A percentile compares a stretch with the other conserved stretches of the same genome.
These are phyloP conservation scores for Dactylellina drechsleri DNA, from an alignment of 2,329 filamentous ascomycete species.

Conservation along the genomic window DNA sequence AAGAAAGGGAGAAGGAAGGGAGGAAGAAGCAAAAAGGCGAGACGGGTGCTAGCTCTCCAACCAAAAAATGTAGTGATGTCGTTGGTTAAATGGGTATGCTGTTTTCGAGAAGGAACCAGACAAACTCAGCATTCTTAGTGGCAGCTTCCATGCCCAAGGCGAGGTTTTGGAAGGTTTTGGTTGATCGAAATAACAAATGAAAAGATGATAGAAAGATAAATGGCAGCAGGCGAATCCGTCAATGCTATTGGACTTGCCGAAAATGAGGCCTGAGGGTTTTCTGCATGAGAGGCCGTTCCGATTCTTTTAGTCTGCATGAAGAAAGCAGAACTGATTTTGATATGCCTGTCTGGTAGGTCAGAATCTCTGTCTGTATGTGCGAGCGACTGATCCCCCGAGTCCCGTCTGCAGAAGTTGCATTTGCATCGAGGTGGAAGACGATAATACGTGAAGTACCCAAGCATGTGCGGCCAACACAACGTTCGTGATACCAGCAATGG, in stretches of 20 bases:
- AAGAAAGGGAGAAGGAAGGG: neutral
- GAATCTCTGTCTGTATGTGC: slow-evolving; percentile 5
- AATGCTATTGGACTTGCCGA: slow-evolving; percentile 50
- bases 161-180: slow-evolving; percentile 49
- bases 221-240: slow-evolving; percentile 31
- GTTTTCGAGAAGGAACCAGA: slow-evolving; percentile 29
- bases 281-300: slow-evolving; percentile 41
- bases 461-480: slow-evolving; percentile 49
- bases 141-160: slow-evolving; percentile 45
- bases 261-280: slow-evolving; percentile 52
- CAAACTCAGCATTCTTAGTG: slow-evolving; percentile 38
- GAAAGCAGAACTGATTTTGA: slow-evolving; percentile 37
- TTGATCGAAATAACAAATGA: slow-evolving; percentile 28
- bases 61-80: slow-evolving; percentile 28
- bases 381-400: slow-evolving; percentile 32
- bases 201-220: slow-evolving; percentile 13
- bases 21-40: too few relatives aligned
- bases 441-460: neutral
- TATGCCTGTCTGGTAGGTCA: slow-evolving; percentile 12
- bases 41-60: neutral
- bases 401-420: slow-evolving; percentile 22
- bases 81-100: slow-evolving; percentile 39
- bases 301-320: slow-evolving; percentile 39
- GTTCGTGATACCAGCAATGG: slow-evolving; percentile 16
- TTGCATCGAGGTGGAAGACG: slow-evolving; percentile 1